A percentile compares a stretch with the other conserved stretches of the same genome.
phyloP scores from a whole-genome alignment of 2,329 filamentous ascomycete species.

The Verticillium albo-atrum region DNA sequence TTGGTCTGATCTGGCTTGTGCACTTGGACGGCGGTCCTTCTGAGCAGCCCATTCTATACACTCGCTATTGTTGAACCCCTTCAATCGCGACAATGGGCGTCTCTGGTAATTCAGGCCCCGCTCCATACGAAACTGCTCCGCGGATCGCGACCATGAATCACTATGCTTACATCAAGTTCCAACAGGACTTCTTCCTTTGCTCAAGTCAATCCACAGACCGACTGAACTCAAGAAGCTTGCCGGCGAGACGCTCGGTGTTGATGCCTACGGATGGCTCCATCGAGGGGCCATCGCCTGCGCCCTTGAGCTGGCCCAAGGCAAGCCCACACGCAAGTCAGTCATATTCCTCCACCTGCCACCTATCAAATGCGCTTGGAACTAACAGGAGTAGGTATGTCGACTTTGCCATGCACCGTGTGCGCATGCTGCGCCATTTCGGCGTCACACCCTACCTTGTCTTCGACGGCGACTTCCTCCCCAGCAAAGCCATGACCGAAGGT shows the following conservation, averaged over 20 bases:
- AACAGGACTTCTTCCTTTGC: slow-evolving; percentile 79
- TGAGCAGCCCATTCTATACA: not conserved
- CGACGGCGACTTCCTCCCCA: slow-evolving; percentile 91
- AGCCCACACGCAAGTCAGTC: slow-evolving; percentile 78
- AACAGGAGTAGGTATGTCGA: slow-evolving; percentile 67
- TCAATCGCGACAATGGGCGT: slow-evolving; percentile 12
- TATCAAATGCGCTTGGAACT: slow-evolving; percentile 3
- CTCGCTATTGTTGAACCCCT: not conserved
- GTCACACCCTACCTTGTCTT: slow-evolving; percentile 95
- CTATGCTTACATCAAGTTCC: not conserved
- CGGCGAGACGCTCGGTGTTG: slow-evolving; percentile 87
- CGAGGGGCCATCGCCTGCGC: slow-evolving; percentile 87
- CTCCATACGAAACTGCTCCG: not conserved
- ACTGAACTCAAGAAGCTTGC: slow-evolving; percentile 80
- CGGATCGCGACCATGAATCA: not conserved
- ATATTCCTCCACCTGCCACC: not conserved
- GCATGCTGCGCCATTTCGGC: slow-evolving; percentile 91
- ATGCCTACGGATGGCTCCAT: slow-evolving; percentile 98
- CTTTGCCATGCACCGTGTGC: slow-evolving; percentile 83
- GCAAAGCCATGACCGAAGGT: slow-evolving; percentile 83
- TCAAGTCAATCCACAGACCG: slow-evolving; percentile 94
- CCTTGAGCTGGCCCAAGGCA: slow-evolving; percentile 82
- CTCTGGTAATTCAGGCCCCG: slow-evolving; percentile 6
- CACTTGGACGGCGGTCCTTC: not conserved
- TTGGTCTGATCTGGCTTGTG: not conserved